Evolutionary conservation across 2,329 filamentous ascomycete genomes (phyloP), one percentile per base, ranked within the genome.

Genomic region (Aspergillus versicolor): DNA sequence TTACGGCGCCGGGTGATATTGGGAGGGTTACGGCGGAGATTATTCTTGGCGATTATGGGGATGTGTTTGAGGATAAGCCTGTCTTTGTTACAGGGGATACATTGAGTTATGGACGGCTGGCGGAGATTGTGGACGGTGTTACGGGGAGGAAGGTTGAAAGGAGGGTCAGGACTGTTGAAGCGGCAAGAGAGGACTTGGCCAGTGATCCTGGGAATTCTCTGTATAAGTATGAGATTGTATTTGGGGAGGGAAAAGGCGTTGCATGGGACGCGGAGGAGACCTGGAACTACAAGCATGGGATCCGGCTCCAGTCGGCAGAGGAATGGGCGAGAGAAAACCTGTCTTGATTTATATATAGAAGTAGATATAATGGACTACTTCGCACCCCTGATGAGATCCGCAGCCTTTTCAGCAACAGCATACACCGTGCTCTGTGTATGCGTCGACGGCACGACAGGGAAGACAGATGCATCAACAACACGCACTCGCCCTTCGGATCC

Each of bases 1-100:
- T 88, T 6, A 90, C 88, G 6, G 80, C 81, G 37, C 81, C 85
- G 1, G 66, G 71, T 47, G 88, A 90, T 69, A 90, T 91, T 59
- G 88, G 86, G 0, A 73, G 69, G 13, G 74, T 86, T 48, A 81
- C 83, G 9, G 85, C 84, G 0, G 82, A 85, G 53, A 66, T 87
- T 44, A 73, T 86, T 2, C 56, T 66, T 7, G 59, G 55, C 38
- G 13, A 21, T 4, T 24, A 53, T 60, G 57, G 24, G 65, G 70
- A 49, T 56, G 69, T 54, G 51, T 74, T 52, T 64, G 67, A 21
- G 49, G 74, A 75, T 12, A 68, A 76, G n/a, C 77, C 86, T 1
- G 75, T 88, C 1, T 87, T 80, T 67, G 77, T 81, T 3, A 84
- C 82, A 0, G 86, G 87, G 0, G 84, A 89, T 58, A 88, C 86